These are phyloP conservation scores for Podospora tetraspora DNA, from an alignment of 495 filamentous ascomycete species.

Conservation along the genomic window DNA sequence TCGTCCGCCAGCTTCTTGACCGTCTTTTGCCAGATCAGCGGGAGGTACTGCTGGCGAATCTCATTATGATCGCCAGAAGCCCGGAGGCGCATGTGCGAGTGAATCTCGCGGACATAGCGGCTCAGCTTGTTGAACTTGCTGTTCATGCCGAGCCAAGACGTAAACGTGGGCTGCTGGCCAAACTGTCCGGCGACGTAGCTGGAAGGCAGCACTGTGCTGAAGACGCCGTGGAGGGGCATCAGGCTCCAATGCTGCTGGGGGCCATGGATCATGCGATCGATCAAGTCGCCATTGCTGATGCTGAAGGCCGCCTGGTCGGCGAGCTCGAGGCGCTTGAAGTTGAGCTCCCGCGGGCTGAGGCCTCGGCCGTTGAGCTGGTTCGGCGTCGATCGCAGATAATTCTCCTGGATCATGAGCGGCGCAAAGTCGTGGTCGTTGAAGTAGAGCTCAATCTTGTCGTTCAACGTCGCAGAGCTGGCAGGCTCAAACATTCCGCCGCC, in stretches of 20 bases:
- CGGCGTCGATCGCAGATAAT: slow-evolving; percentile 82
- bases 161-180: slow-evolving; percentile 57
- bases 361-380: slow-evolving; percentile 54
- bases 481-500: slow-evolving; percentile 79
- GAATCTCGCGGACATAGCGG: slow-evolving; percentile 87
- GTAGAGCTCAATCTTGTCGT: slow-evolving; percentile 97
- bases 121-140: slow-evolving; percentile 82
- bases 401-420: slow-evolving; percentile 95
- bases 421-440: slow-evolving; percentile 99
- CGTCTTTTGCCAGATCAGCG: slow-evolving; percentile 78
- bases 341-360: slow-evolving; percentile 51
- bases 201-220: slow-evolving; percentile 90
- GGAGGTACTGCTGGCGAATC: slow-evolving; percentile 89
- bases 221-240: slow-evolving; percentile 96
- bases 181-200: slow-evolving; percentile 80
- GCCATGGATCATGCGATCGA: slow-evolving; percentile 97
- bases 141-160: slow-evolving; percentile 90
- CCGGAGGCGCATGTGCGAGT: slow-evolving; percentile 92
- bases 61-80: slow-evolving; percentile 90
- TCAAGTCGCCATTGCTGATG: slow-evolving; percentile 94
- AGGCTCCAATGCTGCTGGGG: slow-evolving; percentile 96
- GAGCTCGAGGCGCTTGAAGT: slow-evolving; percentile 76
- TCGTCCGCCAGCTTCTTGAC: slow-evolving; percentile 63
- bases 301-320: slow-evolving; percentile 83
- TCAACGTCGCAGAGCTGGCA: slow-evolving; percentile 75